Conservation (phyloP, 2,329 filamentous ascomycete species). For the Phyllachora maydis region DNA sequence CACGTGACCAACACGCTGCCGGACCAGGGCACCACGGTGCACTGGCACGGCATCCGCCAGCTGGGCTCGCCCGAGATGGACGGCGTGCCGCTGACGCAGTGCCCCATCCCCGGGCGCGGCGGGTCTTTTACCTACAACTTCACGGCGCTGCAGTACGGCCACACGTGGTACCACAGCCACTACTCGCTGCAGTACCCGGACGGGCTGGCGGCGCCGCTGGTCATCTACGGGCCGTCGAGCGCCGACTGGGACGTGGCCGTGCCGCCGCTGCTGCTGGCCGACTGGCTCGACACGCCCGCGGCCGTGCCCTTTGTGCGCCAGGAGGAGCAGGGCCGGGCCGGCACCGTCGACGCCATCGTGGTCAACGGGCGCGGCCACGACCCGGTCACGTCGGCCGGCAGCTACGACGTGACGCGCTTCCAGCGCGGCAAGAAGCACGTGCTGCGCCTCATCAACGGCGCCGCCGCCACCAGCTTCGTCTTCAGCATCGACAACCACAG, state of each 20-base stretch:
- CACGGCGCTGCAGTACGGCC: constrained; percentile 13
- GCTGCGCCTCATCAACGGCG: constrained; percentile 24
- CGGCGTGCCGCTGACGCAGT: constrained; percentile 17
- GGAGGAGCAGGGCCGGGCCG: constrained; percentile 10
- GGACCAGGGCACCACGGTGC: constrained; percentile 15
- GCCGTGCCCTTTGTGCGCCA: constrained; percentile 5
- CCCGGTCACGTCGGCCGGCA: constrained; percentile 5
- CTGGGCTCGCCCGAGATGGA: constrained; percentile 13
- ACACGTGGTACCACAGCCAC: constrained; percentile 16
- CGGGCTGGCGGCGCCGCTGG: constrained; percentile 23
- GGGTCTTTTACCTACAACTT: constrained; percentile 12
- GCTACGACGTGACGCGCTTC: constrained; percentile 5
- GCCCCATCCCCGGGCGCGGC: constrained; percentile 17
- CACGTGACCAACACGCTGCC: constrained; percentile 12
- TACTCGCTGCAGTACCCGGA: constrained; percentile 14
- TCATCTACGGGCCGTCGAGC: constrained; percentile 21
- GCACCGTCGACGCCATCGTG: constrained; percentile 20
- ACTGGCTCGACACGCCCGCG: constrained; percentile 20
- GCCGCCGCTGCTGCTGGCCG: constrained; percentile 23
- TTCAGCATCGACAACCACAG: constrained; percentile 35
- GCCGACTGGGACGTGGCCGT: constrained; percentile 27
- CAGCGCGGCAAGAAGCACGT: constrained; percentile 9
- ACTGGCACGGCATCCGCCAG: constrained; percentile 18
- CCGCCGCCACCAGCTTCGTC: constrained; percentile 20
- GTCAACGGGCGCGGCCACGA: constrained; percentile 24